Conservation (phyloP, 768 basidiomycete species). For the Serendipita vermifera region DNA sequence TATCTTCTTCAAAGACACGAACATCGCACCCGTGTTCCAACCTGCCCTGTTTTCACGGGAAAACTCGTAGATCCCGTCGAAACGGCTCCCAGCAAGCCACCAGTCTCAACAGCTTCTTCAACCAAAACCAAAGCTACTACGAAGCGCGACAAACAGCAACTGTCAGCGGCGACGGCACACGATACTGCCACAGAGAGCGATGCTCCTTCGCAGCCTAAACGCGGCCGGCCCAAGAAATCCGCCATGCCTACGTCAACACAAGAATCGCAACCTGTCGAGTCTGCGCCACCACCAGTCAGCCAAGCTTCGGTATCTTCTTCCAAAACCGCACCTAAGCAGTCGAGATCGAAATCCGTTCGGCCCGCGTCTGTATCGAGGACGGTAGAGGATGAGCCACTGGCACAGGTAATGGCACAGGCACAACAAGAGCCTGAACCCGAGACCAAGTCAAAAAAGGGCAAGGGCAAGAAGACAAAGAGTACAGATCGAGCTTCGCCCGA, state of each 20-base stretch:
- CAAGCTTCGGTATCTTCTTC: neutral
- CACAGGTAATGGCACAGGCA: too few species aligned
- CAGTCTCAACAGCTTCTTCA: neutral
- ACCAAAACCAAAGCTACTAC: neutral
- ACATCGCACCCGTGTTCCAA: neutral
- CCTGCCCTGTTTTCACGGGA: neutral
- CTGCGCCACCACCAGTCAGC: neutral
- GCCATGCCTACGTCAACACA: neutral
- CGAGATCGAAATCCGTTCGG: neutral
- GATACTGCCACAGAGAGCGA: neutral
- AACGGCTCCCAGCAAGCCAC: neutral
- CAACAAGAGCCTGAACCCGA: neutral
- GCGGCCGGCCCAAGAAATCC: neutral
- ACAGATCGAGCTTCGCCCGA: neutral
- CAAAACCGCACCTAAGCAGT: neutral
- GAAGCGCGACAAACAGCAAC: neutral
- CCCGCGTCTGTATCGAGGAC: too few species aligned
- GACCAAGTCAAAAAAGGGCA: neutral
- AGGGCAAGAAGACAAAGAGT: neutral
- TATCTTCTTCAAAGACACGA: neutral
- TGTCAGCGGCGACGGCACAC: neutral
- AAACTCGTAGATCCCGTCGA: neutral
- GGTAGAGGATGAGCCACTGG: too few species aligned
- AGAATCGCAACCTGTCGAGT: neutral
- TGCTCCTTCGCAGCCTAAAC: neutral